phyloP scores from a whole-genome alignment of 768 basidiomycete genomes.

The Trametes cubensis region DNA sequence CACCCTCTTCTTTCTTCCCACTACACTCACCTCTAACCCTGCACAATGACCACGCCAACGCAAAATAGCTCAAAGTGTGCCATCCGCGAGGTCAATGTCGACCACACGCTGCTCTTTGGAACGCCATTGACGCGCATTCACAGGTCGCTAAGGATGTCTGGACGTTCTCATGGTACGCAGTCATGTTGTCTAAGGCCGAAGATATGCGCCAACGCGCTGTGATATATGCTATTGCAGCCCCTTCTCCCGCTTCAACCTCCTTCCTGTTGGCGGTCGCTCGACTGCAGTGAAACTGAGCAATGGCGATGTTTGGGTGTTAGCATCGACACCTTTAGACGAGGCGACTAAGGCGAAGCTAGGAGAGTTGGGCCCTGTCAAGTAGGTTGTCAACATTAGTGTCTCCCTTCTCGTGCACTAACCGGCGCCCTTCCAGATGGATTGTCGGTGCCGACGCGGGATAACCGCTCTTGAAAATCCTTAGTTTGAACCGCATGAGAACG shows the following conservation, averaged over 20 bases:
- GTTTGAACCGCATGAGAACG: background rate
- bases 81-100: constrained; percentile 11
- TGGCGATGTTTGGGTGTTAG: constrained; percentile 81
- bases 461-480: background rate
- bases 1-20: background rate
- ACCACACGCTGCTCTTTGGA: background rate
- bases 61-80: constrained; percentile 6
- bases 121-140: background rate
- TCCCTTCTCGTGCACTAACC: background rate
- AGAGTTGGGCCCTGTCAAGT: constrained; percentile 72
- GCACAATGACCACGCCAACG: background rate
- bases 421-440: constrained; percentile 48
- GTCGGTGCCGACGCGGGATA: constrained; percentile 49
- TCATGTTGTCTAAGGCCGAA: background rate
- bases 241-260: constrained; percentile 63
- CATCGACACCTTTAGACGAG: constrained; percentile 69
- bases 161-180: constrained; percentile 63
- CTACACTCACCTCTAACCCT: no score
- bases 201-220: no score
- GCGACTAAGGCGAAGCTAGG: constrained; percentile 66
- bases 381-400: constrained; percentile 20
- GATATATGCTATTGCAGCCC: constrained; percentile 46
- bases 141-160: constrained; percentile 52
- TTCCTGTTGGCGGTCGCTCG: constrained; percentile 82
- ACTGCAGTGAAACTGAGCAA: constrained; percentile 74